Base-by-base conservation (phyloP, 306 rosid genomes). In the Ormosia semicastrata region DNA sequence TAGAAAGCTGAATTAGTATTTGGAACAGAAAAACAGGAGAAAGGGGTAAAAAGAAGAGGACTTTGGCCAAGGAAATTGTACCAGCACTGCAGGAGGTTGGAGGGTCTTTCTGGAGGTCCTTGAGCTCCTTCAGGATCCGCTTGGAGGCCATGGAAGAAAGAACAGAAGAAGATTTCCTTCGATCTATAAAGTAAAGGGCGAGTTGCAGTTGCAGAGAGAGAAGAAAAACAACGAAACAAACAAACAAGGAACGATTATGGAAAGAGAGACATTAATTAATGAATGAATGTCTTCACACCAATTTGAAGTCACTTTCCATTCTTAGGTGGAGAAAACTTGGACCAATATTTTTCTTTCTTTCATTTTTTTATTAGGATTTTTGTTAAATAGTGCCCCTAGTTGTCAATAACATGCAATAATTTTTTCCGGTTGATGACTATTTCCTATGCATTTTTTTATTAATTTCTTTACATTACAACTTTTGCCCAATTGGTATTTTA, bases 61-160 rank as follows among this genome's bases (percentile, higher is more conserved):
- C 33, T 71, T 62, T 24, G 54, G 66, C 5, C 30, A 76, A 24
- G 63, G 66, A 58, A 56, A 79, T 7, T 15, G 65, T 81, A 93
- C 98, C 98, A 8, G 97, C 94, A 71, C 94, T 93, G 89, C 97
- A 89, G 4, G 98, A 93, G 79, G 98, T 91, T 41, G 94, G 97
- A 41, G 97, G 98, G 69, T 93, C 94, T 87, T 93, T 90, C 87
- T 93, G 96, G 84, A 90, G 92, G 87, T 93, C 94, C 81, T 93
- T 93, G 73, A 93, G 93, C 90, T 93, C 98, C 90, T 93, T 91
- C 84, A 91, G 85, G 84, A 93, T 93, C 87, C 97, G 92, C 78
- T 91, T 93, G 43, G 93, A 93, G 53, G 94, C 98, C 98, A 91
- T 93, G 80, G 64, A 66, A 75, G 24, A 49, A 49, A 49, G 17